Evolutionary conservation across 805 yeast genomes (phyloP).

Genomic region (Zygoascus tannicola): DNA sequence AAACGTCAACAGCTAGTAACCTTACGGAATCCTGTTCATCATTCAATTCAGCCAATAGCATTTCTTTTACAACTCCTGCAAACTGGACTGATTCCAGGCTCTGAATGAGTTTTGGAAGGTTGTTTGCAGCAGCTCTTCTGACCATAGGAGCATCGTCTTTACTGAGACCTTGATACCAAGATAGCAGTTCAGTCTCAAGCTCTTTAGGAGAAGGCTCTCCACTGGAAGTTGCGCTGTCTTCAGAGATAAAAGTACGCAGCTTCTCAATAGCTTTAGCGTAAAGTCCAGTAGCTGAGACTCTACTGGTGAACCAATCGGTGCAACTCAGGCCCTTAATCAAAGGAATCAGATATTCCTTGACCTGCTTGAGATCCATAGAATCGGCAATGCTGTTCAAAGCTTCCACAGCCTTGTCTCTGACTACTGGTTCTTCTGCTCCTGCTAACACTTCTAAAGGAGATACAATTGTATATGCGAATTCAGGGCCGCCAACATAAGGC

Average conservation of each 20-base stretch:
- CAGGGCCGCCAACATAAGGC: slow-evolving; percentile 79
- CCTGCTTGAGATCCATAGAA: slow-evolving; percentile 38
- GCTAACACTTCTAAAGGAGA: slow-evolving; percentile 74
- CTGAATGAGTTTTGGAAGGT: slow-evolving; percentile 67
- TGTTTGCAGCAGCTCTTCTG: slow-evolving; percentile 83
- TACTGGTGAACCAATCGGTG: slow-evolving; percentile 91
- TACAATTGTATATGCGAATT: slow-evolving; percentile 47
- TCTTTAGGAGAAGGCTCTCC: slow-evolving; percentile 27
- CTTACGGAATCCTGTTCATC: slow-evolving; percentile 96
- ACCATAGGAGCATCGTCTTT: slow-evolving; percentile 97
- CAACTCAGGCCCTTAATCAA: slow-evolving; percentile 68
- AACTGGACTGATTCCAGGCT: slow-evolving; percentile 33
- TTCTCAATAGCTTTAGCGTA: slow-evolving; percentile 48
- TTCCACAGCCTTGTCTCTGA: slow-evolving; percentile 86
- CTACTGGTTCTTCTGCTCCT: slow-evolving; percentile 91
- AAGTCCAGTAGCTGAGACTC: slow-evolving; percentile 86
- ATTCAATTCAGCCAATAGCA: slow-evolving; percentile 67
- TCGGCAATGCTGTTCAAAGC: slow-evolving; percentile 65
- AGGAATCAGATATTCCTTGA: slow-evolving; percentile 59
- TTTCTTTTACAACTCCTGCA: slow-evolving; percentile 59
- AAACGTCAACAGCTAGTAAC: slow-evolving; percentile 76
- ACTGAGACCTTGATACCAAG: slow-evolving; percentile 58
- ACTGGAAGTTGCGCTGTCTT: slow-evolving; percentile 25
- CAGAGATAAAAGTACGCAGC: slow-evolving; percentile 22
- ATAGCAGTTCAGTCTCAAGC: slow-evolving; percentile 41